Conservation (phyloP, 2,329 filamentous ascomycete genomes). For the Pseudogymnoascus destructans region DNA sequence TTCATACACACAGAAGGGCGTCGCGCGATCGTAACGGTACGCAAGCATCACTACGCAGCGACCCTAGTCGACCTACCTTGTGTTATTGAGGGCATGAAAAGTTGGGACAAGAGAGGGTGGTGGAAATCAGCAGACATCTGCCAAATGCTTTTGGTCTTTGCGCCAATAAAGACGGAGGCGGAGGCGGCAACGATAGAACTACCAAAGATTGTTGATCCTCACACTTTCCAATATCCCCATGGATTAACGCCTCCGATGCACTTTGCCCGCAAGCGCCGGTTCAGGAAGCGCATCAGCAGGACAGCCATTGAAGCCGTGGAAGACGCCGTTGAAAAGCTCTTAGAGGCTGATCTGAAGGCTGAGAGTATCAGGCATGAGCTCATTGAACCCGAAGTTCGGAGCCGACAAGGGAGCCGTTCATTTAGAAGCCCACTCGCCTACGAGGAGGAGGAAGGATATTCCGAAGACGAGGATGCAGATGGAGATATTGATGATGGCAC, state of each 20-base stretch:
- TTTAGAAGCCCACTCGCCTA: conserved; percentile 24
- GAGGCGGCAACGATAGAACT: conserved; percentile 30
- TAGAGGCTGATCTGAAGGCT: conserved; percentile 33
- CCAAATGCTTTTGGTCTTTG: conserved; percentile 58
- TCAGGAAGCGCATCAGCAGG: conserved; percentile 42
- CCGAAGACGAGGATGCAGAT: conserved; percentile 26
- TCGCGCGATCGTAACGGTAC: conserved; percentile 46
- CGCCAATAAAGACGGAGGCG: conserved; percentile 39
- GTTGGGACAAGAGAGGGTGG: conserved; percentile 59
- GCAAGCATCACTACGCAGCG: conserved; percentile 49
- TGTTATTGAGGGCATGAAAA: conserved; percentile 61
- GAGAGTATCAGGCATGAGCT: conserved; percentile 31
- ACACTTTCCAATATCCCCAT: conserved; percentile 33
- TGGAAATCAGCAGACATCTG: conserved; percentile 64
- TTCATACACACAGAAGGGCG: conserved; percentile 58
- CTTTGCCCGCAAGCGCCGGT: conserved; percentile 43
- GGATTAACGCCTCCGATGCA: conserved; percentile 49
- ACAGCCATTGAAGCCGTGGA: conserved; percentile 44
- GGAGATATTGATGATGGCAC: conserved; percentile 28
- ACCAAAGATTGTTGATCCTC: conserved; percentile 22
- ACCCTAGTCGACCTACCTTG: conserved; percentile 56
- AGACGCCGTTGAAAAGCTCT: conserved; percentile 38
- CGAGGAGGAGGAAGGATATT: conserved; percentile 28
- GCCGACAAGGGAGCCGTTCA: conserved; percentile 18
- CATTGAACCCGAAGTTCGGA: conserved; percentile 26